Base-by-base conservation (phyloP, 1,284 basidiomycete species). In the Violaceomyces palustris region DNA sequence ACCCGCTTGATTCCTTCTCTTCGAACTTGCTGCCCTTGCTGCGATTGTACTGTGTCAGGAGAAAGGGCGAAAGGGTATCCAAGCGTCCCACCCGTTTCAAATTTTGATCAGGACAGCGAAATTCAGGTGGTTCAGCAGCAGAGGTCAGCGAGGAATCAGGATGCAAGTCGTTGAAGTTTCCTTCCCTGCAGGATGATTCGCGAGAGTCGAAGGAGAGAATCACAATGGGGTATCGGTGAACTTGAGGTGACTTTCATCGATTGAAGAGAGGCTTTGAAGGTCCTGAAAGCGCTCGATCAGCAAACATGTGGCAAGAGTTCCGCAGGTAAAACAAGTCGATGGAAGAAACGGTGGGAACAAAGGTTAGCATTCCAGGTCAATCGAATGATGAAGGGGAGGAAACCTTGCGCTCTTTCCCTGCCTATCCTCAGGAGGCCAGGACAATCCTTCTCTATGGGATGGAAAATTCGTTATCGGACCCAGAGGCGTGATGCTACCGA, bases 151-250 rank as follows among this genome's bases (percentile, higher is more conserved):
- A 8, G n/a, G 26, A 28, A 28, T n/a, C 56, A n/a, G n/a, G n/a
- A n/a, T n/a, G n/a, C n/a, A n/a, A n/a, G n/a, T n/a, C n/a, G n/a
- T n/a, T n/a, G n/a, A n/a, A n/a, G n/a, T n/a, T n/a, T n/a, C n/a
- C n/a, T n/a, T n/a, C n/a, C n/a, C n/a, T n/a, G n/a, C n/a, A n/a
- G n/a, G n/a, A n/a, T n/a, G n/a, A n/a, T n/a, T n/a, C n/a, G n/a
- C n/a, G n/a, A n/a, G n/a, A n/a, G n/a, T n/a, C n/a, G n/a, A n/a
- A n/a, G n/a, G n/a, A n/a, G n/a, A n/a, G n/a, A n/a, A n/a, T 50
- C 25, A 59, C 56, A 59, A 59, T 19, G 56, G 56, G 3, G 56
- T 59, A 12, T 59, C 51, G 6, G 23, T 46, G 41, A 59, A 59
- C 6, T 30, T 34, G 15, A 59, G 45, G 25, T 25, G 26, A 6